These are phyloP conservation scores for Croton setiger DNA, from an alignment of 441 rosid species.

Conservation along the genomic window DNA sequence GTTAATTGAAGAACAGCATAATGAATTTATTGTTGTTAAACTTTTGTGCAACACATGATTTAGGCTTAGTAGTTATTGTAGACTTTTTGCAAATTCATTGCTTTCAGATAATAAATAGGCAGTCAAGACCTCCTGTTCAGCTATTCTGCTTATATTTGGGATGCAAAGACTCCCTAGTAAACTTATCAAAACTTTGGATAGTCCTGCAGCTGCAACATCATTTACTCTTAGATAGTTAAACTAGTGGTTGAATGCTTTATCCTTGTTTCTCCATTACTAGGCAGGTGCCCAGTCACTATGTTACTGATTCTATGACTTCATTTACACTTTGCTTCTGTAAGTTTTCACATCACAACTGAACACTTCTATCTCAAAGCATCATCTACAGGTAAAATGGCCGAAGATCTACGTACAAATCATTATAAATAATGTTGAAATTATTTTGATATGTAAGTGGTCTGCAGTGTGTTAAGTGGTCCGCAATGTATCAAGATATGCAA, in stretches of 20 bases:
- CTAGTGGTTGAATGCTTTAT: neutral
- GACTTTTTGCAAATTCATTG: too few species aligned
- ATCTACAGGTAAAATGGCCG: neutral
- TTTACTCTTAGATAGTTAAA: neutral
- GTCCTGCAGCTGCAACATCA: neutral
- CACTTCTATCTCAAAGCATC: neutral
- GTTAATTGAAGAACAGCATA: neutral
- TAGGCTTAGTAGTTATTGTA: neutral
- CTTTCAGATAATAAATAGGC: too few species aligned
- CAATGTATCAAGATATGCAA: neutral
- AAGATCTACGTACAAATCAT: neutral
- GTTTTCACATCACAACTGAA: neutral
- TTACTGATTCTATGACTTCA: neutral
- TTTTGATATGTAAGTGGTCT: neutral
- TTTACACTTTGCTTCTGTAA: neutral
- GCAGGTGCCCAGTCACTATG: neutral
- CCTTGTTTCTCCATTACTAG: neutral
- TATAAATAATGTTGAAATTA: neutral
- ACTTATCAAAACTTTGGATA: neutral
- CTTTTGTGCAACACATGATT: neutral
- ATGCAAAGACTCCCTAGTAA: neutral
- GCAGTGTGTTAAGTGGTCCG: neutral
- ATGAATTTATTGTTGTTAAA: neutral
- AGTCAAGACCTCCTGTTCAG: neutral
- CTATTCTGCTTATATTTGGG: neutral